These are phyloP conservation scores for Ogataea dorogensis DNA, from an alignment of 805 yeast genomes.

Conservation along the genomic window DNA sequence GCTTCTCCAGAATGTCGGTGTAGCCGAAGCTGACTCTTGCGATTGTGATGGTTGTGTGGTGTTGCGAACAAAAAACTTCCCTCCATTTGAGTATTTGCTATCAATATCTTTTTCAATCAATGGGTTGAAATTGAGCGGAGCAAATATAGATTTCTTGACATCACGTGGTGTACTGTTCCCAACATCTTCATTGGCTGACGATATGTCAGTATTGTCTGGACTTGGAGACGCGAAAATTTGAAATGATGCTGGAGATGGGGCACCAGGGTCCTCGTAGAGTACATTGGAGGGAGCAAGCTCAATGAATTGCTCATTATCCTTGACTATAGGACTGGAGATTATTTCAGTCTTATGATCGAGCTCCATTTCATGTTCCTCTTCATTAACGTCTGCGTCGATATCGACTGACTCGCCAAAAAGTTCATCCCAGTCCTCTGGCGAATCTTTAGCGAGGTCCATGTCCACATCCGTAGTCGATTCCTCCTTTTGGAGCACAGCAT, in stretches of 20 bases:
- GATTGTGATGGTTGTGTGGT: conserved; percentile 10
- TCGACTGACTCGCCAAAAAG: conserved; percentile 27
- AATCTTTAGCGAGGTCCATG: conserved; percentile 14
- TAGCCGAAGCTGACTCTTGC: conserved; percentile 17
- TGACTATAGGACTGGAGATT: conserved; percentile 9
- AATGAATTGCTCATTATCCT: conserved; percentile 1
- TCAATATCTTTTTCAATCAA: conserved; percentile 73
- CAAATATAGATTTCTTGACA: conserved; percentile 59
- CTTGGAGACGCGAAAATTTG: conserved; percentile 40
- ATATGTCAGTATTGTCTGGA: conserved; percentile 23
- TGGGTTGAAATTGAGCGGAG: conserved; percentile 82
- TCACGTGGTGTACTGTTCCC: conserved; percentile 38
- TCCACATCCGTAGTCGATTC: conserved; percentile 2
- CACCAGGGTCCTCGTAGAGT: conserved; percentile 76
- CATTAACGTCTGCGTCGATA: conserved; percentile 14
- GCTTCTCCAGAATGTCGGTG: conserved; percentile 25
- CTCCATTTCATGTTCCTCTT: conserved; percentile 12
- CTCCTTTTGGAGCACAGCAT: conserved; percentile 2
- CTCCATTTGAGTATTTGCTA: conserved; percentile 84
- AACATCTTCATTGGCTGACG: conserved; percentile 14
- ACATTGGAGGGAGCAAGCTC: conserved; percentile 40
- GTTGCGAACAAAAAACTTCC: conserved; percentile 68
- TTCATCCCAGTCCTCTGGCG: conserved; percentile 31
- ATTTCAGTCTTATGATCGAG: conserved; percentile 5
- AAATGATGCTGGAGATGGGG: conserved; percentile 67